These are phyloP conservation scores for Plantago elongata DNA, from an alignment of 257 asterid species.

Conservation along the genomic window DNA sequence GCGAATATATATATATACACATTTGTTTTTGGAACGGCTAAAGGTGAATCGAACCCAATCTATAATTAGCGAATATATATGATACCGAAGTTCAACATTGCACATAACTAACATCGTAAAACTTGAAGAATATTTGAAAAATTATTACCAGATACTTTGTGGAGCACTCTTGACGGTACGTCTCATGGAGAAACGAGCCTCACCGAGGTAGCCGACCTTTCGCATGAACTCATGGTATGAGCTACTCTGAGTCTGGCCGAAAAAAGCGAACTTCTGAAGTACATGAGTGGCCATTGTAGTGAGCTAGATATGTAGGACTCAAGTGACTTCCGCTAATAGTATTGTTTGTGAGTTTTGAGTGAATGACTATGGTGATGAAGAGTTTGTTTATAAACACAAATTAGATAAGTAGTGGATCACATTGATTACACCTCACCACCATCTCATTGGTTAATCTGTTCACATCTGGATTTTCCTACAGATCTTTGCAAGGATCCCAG, in stretches of 20 bases:
- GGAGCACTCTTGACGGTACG: slow-evolving; percentile 83
- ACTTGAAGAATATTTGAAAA: neutral
- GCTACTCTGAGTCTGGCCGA: slow-evolving; percentile 54
- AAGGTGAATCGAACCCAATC: no score
- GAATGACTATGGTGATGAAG: neutral
- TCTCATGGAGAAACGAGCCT: slow-evolving; percentile 83
- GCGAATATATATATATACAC: no score
- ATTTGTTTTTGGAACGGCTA: no score
- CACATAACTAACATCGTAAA: neutral
- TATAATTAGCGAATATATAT: no score
- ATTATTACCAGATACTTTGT: slow-evolving; percentile 71
- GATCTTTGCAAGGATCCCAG: slow-evolving; percentile 26
- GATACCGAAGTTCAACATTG: neutral
- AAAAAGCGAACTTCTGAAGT: slow-evolving; percentile 68
- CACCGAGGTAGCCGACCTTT: slow-evolving; percentile 47
- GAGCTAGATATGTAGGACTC: neutral
- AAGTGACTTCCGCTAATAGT: neutral
- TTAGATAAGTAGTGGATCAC: slow-evolving; percentile 35
- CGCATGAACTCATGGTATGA: slow-evolving; percentile 35
- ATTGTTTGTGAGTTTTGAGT: neutral
- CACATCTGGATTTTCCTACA: slow-evolving; percentile 35
- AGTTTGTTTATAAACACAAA: slow-evolving; percentile 20
- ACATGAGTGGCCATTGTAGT: slow-evolving; percentile 61
- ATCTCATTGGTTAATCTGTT: slow-evolving; percentile 45
- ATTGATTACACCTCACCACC: slow-evolving; percentile 34